Conservation (phyloP, 83 land plant genomes). For the Isoetes engelmannii region DNA sequence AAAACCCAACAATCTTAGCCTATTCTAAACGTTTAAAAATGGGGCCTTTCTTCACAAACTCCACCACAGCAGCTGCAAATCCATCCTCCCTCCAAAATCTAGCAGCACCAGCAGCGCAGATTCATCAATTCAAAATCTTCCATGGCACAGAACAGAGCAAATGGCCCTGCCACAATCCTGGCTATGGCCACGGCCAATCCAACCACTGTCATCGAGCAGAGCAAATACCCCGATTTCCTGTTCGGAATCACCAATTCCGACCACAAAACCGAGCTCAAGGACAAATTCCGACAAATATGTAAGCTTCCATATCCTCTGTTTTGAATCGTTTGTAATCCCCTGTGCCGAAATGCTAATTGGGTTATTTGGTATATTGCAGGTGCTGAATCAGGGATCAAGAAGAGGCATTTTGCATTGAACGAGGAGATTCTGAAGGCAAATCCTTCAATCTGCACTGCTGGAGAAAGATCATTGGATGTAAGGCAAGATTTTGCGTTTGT, state of each 20-base stretch:
- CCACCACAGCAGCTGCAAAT: too few species aligned
- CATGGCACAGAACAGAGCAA: too few species aligned
- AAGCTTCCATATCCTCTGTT: too few species aligned
- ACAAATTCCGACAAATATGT: slow-evolving; percentile 14
- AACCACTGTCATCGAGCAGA: slow-evolving; percentile 13
- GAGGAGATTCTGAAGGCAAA: neutral
- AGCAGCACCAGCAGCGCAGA: too few species aligned
- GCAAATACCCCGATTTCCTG: slow-evolving; percentile 19
- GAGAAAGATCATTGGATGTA: neutral
- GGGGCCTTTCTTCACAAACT: too few species aligned
- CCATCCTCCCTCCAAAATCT: too few species aligned
- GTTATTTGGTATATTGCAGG: too few species aligned
- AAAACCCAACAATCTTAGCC: too few species aligned
- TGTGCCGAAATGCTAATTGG: too few species aligned
- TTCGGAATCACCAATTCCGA: slow-evolving; percentile 11
- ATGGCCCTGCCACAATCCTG: slow-evolving; percentile 14
- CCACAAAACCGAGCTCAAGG: slow-evolving; percentile 15
- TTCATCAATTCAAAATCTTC: too few species aligned
- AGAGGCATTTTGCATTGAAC: neutral
- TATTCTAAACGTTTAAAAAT: too few species aligned
- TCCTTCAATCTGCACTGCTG: neutral
- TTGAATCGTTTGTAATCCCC: too few species aligned
- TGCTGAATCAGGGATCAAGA: neutral
- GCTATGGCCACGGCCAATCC: slow-evolving; percentile 17
- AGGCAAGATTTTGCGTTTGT: neutral